Evolutionary conservation across 768 basidiomycete genomes (phyloP).

Genomic region (Mycena galericulata): DNA sequence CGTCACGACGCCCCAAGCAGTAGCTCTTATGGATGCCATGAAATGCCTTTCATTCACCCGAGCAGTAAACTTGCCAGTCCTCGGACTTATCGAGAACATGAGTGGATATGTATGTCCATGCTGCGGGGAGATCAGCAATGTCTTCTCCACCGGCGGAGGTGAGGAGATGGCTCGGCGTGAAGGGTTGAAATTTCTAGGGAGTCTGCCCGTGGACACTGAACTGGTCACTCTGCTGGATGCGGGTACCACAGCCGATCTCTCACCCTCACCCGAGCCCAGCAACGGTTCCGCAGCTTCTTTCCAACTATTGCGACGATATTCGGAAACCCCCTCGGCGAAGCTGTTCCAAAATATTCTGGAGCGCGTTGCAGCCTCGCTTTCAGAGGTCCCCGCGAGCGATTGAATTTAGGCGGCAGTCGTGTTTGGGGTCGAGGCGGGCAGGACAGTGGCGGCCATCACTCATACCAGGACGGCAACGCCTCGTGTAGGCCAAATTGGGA

Average conservation of each 20-base stretch:
- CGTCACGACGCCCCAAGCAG: conserved; percentile 97
- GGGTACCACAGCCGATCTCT: conserved; percentile 43
- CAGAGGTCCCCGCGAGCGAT: background rate
- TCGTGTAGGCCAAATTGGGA: background rate
- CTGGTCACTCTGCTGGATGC: conserved; percentile 89
- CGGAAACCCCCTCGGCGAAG: conserved; percentile 73
- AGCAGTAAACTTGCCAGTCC: conserved; percentile 84
- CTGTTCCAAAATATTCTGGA: conserved; percentile 73
- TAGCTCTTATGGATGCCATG: conserved; percentile 94
- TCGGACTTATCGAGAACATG: conserved; percentile 98
- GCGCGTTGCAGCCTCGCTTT: conserved; percentile 48
- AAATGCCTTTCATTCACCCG: conserved; percentile 97
- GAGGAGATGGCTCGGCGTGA: conserved; percentile 87
- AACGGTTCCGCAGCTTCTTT: conserved; percentile 49
- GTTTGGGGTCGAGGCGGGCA: background rate
- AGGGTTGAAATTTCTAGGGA: conserved; percentile 82
- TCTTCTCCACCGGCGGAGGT: conserved; percentile 95
- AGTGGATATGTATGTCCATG: conserved; percentile 98
- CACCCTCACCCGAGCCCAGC: conserved; percentile 30
- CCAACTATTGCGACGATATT: conserved; percentile 70
- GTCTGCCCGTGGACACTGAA: conserved; percentile 93
- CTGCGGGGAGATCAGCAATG: conserved; percentile 94
- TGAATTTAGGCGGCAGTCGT: background rate
- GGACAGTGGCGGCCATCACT: background rate
- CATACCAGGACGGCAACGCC: conserved; percentile 6